Evolutionary conservation across 2,329 filamentous ascomycete species (phyloP).

Genomic region (Fusarium anguioides): DNA sequence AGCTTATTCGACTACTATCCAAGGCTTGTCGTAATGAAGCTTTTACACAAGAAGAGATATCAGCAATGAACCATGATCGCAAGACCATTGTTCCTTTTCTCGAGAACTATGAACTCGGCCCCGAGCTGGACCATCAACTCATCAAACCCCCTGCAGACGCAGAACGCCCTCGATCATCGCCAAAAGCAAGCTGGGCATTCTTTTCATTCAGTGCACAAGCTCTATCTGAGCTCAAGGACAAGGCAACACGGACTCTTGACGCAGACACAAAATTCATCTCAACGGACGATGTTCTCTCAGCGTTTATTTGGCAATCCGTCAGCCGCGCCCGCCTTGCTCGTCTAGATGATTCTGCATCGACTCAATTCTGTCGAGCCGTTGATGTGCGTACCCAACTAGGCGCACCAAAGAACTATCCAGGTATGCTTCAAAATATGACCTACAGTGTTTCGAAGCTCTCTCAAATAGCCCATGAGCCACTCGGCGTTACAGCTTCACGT

Average conservation of each 20-base stretch:
- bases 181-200: slow-evolving; percentile 56
- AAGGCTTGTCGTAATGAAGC: slow-evolving; percentile 60
- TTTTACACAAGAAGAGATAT: slow-evolving; percentile 59
- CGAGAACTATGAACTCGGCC: slow-evolving; percentile 50
- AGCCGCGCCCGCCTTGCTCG: slow-evolving; percentile 54
- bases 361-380: slow-evolving; percentile 60
- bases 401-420: slow-evolving; percentile 59
- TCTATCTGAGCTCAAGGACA: slow-evolving; percentile 55
- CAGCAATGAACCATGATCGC: slow-evolving; percentile 55
- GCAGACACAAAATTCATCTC: slow-evolving; percentile 54
- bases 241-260: slow-evolving; percentile 44
- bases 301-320: slow-evolving; percentile 62
- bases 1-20: slow-evolving; percentile 59
- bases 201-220: slow-evolving; percentile 56
- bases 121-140: slow-evolving; percentile 52
- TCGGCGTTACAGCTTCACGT: slow-evolving; percentile 52
- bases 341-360: slow-evolving; percentile 35
- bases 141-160: slow-evolving; percentile 39
- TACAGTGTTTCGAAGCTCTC: slow-evolving; percentile 50
- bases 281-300: slow-evolving; percentile 64
- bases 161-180: slow-evolving; percentile 20
- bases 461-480: slow-evolving; percentile 44
- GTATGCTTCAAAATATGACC: slow-evolving; percentile 60
- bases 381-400: slow-evolving; percentile 58
- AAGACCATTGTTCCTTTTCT: slow-evolving; percentile 54